Evolutionary conservation across 202 grass and related monocot species (phyloP).

Genomic region (Hordeum pubiflorum): DNA sequence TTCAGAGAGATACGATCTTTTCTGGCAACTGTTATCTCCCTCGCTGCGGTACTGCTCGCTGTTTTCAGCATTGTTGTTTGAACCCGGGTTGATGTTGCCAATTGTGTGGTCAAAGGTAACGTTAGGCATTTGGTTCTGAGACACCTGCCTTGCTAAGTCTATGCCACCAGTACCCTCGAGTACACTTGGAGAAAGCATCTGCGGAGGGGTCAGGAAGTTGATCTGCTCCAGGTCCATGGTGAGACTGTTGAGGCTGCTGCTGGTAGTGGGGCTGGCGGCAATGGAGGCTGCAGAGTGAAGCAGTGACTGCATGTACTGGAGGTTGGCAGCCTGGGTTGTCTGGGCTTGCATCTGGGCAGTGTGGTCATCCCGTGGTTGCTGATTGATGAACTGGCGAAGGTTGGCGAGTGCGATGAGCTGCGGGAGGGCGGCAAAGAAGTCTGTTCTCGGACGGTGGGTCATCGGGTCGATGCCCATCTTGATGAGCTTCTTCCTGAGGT

Average conservation of each 20-base stretch:
- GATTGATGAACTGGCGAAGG: slow-evolving; percentile 31
- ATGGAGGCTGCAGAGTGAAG: slow-evolving; percentile 23
- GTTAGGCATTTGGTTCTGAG: slow-evolving; percentile 25
- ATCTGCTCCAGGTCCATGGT: slow-evolving; percentile 36
- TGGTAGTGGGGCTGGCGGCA: not conserved
- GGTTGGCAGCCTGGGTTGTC: slow-evolving; percentile 29
- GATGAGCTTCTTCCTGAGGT: slow-evolving; percentile 72
- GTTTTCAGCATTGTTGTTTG: not conserved
- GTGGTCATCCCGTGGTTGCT: slow-evolving; percentile 33
- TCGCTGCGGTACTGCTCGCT: not conserved
- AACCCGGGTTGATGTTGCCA: slow-evolving; percentile 14
- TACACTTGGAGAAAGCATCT: slow-evolving; percentile 31
- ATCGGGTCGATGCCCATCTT: slow-evolving; percentile 66
- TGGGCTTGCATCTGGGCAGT: slow-evolving; percentile 25
- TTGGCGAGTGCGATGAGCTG: slow-evolving; percentile 56
- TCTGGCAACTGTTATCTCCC: slow-evolving; percentile 23
- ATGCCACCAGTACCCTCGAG: not conserved
- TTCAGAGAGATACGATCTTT: slow-evolving; percentile 24
- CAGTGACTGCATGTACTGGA: slow-evolving; percentile 35
- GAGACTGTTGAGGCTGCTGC: slow-evolving; percentile 11
- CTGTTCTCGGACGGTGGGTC: slow-evolving; percentile 51
- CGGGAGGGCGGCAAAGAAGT: slow-evolving; percentile 45
- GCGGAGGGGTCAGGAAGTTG: slow-evolving; percentile 29
- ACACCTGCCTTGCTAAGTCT: slow-evolving; percentile 22
- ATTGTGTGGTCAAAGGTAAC: slow-evolving; percentile 23